Evolutionary conservation across 148 eudicot genomes (phyloP).

Genomic region (Pharnaceum exiguum): DNA sequence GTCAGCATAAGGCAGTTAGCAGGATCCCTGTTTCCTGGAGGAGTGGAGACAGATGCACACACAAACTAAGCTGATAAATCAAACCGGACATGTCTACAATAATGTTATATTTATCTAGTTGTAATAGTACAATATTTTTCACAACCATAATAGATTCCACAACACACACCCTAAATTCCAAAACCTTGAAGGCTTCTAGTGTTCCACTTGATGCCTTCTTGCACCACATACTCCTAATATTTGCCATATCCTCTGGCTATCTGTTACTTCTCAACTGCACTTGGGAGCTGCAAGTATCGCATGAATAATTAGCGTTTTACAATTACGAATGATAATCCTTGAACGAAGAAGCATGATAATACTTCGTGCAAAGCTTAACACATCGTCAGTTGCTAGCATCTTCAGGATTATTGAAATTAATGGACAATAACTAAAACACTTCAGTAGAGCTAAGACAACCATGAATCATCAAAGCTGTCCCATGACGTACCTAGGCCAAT

Average conservation of each 20-base stretch:
- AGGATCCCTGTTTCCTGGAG: neutral
- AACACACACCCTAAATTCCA: conserved; percentile 17
- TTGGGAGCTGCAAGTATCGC: conserved; percentile 17
- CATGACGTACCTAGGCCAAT: conserved; percentile 24
- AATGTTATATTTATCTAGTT: conserved; percentile 3
- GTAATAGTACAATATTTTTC: conserved; percentile 16
- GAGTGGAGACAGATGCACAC: conserved; percentile 20
- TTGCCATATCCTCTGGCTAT: conserved; percentile 6
- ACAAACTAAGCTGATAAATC: conserved; percentile 13
- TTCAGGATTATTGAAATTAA: neutral
- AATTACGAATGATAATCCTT: neutral
- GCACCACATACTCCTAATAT: neutral
- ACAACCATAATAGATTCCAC: conserved; percentile 16
- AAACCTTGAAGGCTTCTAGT: conserved; percentile 29
- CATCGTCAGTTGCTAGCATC: too few species aligned
- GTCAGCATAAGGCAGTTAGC: neutral
- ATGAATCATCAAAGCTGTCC: neutral
- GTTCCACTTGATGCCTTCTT: conserved; percentile 24
- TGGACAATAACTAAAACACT: neutral
- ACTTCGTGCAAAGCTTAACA: neutral
- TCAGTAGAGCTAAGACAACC: neutral
- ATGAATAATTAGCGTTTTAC: neutral
- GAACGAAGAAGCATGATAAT: too few species aligned
- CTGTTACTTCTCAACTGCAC: conserved; percentile 19
- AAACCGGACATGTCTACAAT: conserved; percentile 19